These are phyloP conservation scores for Chondrus crispus DNA, from an alignment of 23 red algal species.

Conservation along the genomic window DNA sequence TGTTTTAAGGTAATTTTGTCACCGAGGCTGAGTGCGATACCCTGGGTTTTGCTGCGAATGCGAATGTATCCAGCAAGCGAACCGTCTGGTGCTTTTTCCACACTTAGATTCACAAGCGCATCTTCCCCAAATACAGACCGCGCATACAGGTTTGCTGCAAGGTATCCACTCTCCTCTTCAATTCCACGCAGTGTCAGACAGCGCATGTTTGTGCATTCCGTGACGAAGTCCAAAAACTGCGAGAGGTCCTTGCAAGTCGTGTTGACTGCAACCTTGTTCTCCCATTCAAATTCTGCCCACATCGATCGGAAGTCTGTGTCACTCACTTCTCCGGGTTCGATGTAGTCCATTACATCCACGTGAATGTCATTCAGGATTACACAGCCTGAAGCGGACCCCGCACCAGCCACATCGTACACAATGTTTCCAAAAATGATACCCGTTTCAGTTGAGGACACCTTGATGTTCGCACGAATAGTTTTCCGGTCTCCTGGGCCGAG, in stretches of 20 bases:
- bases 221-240: conserved; percentile 77
- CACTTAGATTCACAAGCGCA: conserved; percentile 88
- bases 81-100: conserved; percentile 72
- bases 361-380: conserved; percentile 98
- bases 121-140: conserved; percentile 93
- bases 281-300: conserved; percentile 99
- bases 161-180: conserved; percentile 86
- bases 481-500: conserved; percentile 65
- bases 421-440: conserved; percentile 99
- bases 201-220: conserved; percentile 90
- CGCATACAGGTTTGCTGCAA: conserved; percentile 97
- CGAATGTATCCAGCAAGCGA: conserved; percentile 79
- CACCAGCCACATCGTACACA: conserved; percentile 87
- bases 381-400: conserved; percentile 58
- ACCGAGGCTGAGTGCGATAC: conserved; percentile 90
- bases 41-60: conserved; percentile 98
- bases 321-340: conserved; percentile 78
- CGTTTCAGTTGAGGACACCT: conserved; percentile 95
- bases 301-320: conserved; percentile 90
- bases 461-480: conserved; percentile 87
- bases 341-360: conserved; percentile 99
- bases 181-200: conserved; percentile 82
- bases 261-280: conserved; percentile 92
- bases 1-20: conserved; percentile 81
- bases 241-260: conserved; percentile 59